phyloP scores from a whole-genome alignment of 2,329 filamentous ascomycete genomes.

The Hymenoscyphus fructigenus region DNA sequence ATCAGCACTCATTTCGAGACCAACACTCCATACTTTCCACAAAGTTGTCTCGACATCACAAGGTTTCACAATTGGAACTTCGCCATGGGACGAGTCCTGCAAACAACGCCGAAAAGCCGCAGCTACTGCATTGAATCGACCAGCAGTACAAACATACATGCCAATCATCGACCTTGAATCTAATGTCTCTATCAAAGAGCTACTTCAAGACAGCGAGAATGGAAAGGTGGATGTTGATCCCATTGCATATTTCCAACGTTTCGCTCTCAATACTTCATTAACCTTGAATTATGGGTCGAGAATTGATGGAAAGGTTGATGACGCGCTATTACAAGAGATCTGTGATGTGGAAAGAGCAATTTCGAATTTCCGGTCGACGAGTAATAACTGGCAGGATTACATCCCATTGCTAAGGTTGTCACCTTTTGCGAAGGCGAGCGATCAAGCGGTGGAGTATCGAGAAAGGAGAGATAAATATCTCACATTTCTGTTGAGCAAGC shows the following conservation, averaged over 20 bases:
- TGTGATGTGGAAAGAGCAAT: constrained; percentile 73
- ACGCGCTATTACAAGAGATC: constrained; percentile 69
- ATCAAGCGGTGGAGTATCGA: constrained; percentile 63
- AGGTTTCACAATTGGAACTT: constrained; percentile 80
- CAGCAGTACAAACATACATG: constrained; percentile 76
- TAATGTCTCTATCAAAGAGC: constrained; percentile 68
- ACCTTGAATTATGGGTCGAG: constrained; percentile 79
- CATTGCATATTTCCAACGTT: constrained; percentile 70
- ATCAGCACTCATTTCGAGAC: constrained; percentile 73
- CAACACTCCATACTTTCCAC: constrained; percentile 79
- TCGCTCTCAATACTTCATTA: constrained; percentile 73
- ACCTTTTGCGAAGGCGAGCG: constrained; percentile 53
- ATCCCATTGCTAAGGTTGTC: constrained; percentile 71
- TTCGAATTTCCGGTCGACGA: constrained; percentile 73
- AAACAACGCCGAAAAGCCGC: constrained; percentile 76
- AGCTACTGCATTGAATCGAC: constrained; percentile 74
- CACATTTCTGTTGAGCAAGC: constrained; percentile 55
- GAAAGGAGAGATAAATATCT: constrained; percentile 67
- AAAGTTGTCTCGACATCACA: constrained; percentile 74
- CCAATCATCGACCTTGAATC: constrained; percentile 79
- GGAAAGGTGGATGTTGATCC: constrained; percentile 68
- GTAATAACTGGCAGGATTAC: constrained; percentile 84
- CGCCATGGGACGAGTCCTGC: constrained; percentile 80
- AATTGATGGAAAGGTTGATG: constrained; percentile 68
- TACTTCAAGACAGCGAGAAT: constrained; percentile 61